Percentiles rank a stretch among this genome's conserved stretches.
These are phyloP conservation scores for Aspergillus proliferans DNA, from an alignment of 2,329 filamentous ascomycete species.

Conservation along the genomic window DNA sequence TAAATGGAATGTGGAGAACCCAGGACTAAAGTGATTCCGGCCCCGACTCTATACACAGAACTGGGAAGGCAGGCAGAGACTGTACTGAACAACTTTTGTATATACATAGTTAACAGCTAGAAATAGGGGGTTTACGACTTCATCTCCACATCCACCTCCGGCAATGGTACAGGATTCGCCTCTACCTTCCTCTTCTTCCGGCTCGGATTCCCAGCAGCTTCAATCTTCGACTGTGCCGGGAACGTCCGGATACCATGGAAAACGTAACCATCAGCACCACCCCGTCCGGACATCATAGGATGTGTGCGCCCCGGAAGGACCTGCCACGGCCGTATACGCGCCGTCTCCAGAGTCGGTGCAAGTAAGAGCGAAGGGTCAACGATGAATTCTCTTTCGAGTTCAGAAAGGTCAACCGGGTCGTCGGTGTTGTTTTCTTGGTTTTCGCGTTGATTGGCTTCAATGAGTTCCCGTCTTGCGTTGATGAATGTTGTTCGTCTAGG, in stretches of 20 bases:
- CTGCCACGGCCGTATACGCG: slow-evolving; percentile 75
- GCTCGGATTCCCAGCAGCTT: slow-evolving; percentile 69
- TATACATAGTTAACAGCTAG: background rate
- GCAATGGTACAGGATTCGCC: slow-evolving; percentile 14
- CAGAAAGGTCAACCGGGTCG: slow-evolving; percentile 24
- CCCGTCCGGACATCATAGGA: slow-evolving; percentile 82
- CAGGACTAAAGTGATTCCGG: no score
- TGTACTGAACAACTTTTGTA: background rate
- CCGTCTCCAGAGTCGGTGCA: slow-evolving; percentile 73
- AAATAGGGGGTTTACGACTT: slow-evolving; percentile 12
- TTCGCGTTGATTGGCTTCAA: slow-evolving; percentile 9
- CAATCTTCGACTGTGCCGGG: slow-evolving; percentile 71
- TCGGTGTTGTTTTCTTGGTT: slow-evolving; percentile 2
- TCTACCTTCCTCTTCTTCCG: slow-evolving; percentile 60
- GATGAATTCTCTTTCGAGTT: slow-evolving; percentile 63
- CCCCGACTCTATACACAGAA: no score
- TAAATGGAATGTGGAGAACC: no score
- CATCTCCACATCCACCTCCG: slow-evolving; percentile 25
- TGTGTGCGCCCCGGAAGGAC: slow-evolving; percentile 88
- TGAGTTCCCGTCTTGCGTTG: slow-evolving; percentile 27
- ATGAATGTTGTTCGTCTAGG: slow-evolving; percentile 68
- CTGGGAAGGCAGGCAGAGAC: no score
- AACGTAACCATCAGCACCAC: slow-evolving; percentile 83
- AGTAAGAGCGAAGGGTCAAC: slow-evolving; percentile 81
- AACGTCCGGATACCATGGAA: slow-evolving; percentile 78